A percentile compares a stretch with the other conserved stretches of the same genome.
phyloP scores from a whole-genome alignment of 108 stramenopile genomes.

The Nannochloropsis salina region DNA sequence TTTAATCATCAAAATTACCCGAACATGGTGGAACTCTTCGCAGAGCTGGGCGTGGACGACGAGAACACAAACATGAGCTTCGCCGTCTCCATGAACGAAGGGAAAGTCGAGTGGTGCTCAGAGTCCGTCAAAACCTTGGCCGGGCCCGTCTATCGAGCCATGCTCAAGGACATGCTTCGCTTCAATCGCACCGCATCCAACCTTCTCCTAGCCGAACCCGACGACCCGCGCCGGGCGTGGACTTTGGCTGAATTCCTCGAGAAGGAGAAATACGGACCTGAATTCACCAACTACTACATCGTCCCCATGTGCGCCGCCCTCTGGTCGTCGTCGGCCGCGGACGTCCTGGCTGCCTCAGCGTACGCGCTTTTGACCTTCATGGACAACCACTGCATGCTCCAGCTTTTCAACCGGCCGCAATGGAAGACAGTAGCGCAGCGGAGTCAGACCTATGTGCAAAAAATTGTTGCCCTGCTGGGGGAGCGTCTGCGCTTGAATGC shows the following conservation, averaged over 20 bases:
- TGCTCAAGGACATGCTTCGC: slow-evolving; percentile 71
- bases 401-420: slow-evolving; percentile 59
- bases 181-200: slow-evolving; percentile 72
- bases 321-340: slow-evolving; percentile 72
- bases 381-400: slow-evolving; percentile 90
- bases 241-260: slow-evolving; percentile 79
- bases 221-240: slow-evolving; percentile 53
- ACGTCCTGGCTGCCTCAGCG: slow-evolving; percentile 76
- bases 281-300: slow-evolving; percentile 73
- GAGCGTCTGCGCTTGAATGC: slow-evolving; percentile 59
- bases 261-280: slow-evolving; percentile 62
- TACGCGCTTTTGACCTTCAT: slow-evolving; percentile 74
- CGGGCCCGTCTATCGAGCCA: slow-evolving; percentile 65
- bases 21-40: slow-evolving; percentile 80
- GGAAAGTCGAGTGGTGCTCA: slow-evolving; percentile 80
- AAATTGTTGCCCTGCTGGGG: slow-evolving; percentile 54
- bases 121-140: slow-evolving; percentile 52
- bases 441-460: slow-evolving; percentile 66
- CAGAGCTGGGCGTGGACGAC: slow-evolving; percentile 59
- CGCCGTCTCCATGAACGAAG: slow-evolving; percentile 71
- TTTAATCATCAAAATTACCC: slow-evolving; percentile 90
- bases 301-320: slow-evolving; percentile 91
- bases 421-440: slow-evolving; percentile 77
- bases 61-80: slow-evolving; percentile 64
- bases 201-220: slow-evolving; percentile 62